phyloP scores from a whole-genome alignment of 306 rosid genomes.

The Crotalaria pallida region DNA sequence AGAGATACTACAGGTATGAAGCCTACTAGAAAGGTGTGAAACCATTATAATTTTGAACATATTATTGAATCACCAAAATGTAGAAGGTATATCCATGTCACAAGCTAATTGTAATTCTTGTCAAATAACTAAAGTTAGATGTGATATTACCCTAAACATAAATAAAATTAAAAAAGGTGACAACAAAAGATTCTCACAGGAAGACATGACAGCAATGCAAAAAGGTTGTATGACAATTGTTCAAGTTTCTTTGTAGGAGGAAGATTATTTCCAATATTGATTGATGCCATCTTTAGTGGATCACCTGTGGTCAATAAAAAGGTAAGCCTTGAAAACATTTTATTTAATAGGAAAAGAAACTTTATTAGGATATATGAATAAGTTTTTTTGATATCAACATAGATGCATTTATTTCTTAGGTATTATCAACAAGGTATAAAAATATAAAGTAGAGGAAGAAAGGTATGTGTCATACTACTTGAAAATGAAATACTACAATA shows the following conservation, averaged over 20 bases:
- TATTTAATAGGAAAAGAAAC: not conserved
- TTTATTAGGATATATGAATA: not conserved
- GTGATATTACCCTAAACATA: not conserved
- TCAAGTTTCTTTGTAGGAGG: constrained; percentile 51
- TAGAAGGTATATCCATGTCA: not conserved
- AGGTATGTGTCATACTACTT: constrained; percentile 1
- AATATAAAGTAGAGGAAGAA: not conserved
- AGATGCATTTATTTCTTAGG: not conserved
- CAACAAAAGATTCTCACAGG: constrained; percentile 52
- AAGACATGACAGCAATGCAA: constrained; percentile 64
- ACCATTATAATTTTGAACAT: not conserved
- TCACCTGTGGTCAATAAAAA: constrained; percentile 54
- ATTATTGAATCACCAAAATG: not conserved
- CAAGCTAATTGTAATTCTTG: constrained; percentile 6
- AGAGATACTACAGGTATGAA: not conserved
- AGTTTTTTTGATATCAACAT: not conserved
- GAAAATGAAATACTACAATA: constrained; percentile 1
- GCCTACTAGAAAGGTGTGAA: not conserved
- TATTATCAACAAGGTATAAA: not conserved
- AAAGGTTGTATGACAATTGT: constrained; percentile 52
- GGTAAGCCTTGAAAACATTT: not conserved
- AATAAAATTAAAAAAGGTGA: not conserved
- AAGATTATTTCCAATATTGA: constrained; percentile 44
- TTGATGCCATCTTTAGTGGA: constrained; percentile 80
- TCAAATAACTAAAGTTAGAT: constrained; percentile 11